phyloP scores from a whole-genome alignment of 2,329 filamentous ascomycete genomes.

The Pseudocercospora vitis region DNA sequence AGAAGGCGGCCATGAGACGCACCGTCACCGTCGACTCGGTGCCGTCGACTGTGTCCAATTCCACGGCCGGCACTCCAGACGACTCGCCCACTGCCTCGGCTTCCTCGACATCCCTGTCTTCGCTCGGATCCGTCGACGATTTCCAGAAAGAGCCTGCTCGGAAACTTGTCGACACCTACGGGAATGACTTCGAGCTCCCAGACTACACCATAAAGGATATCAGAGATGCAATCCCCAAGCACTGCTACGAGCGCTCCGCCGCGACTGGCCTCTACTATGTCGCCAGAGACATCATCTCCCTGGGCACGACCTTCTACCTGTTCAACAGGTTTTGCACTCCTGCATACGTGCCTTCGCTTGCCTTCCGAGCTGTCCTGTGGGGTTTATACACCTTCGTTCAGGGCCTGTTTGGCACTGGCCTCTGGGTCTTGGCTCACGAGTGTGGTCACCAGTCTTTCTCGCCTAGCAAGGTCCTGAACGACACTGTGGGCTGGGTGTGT shows the following conservation, averaged over 20 bases:
- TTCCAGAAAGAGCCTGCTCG: slow-evolving; percentile 50
- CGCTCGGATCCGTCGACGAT: slow-evolving; percentile 68
- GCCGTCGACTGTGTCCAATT: slow-evolving; percentile 55
- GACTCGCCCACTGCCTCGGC: slow-evolving; percentile 64
- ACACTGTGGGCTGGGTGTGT: slow-evolving; percentile 86
- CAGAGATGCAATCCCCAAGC: slow-evolving; percentile 92
- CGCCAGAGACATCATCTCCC: slow-evolving; percentile 70
- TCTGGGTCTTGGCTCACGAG: slow-evolving; percentile 97
- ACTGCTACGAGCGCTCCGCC: slow-evolving; percentile 86
- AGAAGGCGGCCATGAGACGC: slow-evolving; percentile 44
- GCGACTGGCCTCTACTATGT: slow-evolving; percentile 77
- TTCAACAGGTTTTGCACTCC: slow-evolving; percentile 90
- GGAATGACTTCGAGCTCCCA: slow-evolving; percentile 89
- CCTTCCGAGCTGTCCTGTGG: slow-evolving; percentile 66
- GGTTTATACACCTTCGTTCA: slow-evolving; percentile 75
- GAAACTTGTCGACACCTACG: slow-evolving; percentile 84
- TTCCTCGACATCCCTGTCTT: slow-evolving; percentile 90
- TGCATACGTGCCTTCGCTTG: slow-evolving; percentile 71
- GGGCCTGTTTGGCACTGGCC: slow-evolving; percentile 86
- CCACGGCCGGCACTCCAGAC: slow-evolving; percentile 55
- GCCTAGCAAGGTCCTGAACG: slow-evolving; percentile 84
- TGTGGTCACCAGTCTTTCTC: slow-evolving; percentile 98
- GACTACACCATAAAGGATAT: slow-evolving; percentile 98
- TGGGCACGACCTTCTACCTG: slow-evolving; percentile 77
- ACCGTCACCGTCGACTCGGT: slow-evolving; percentile 53